phyloP scores from a whole-genome alignment of 2,329 filamentous ascomycete genomes.

The Rachicladosporium sp. region DNA sequence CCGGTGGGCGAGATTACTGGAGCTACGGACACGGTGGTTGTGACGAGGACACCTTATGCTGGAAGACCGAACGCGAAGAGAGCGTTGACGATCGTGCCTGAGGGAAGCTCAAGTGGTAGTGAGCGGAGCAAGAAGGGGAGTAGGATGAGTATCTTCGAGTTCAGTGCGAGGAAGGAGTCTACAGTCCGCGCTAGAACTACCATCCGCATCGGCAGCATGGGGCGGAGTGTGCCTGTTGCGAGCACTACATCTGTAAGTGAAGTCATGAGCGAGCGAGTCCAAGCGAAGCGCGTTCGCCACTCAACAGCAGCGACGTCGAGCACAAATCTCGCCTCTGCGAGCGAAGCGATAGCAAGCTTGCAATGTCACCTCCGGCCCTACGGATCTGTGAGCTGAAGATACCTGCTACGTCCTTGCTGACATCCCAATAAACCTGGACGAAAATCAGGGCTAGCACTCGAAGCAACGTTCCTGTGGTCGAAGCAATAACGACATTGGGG shows the following conservation, averaged over 20 bases:
- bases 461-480: no score
- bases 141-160: constrained; percentile 14
- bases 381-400: no score
- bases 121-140: constrained; percentile 18
- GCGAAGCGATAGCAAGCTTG: no score
- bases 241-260: constrained; percentile 13
- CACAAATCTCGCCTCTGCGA: no score
- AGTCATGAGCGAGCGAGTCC: no score
- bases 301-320: no score
- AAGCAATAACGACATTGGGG: no score
- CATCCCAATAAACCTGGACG: no score
- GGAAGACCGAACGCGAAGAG: constrained; percentile 14
- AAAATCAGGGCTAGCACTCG: no score
- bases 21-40: constrained; percentile 9
- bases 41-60: constrained; percentile 1
- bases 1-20: constrained; percentile 45
- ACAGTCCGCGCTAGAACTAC: constrained; percentile 8
- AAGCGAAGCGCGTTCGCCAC: no score
- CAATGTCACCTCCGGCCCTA: no score
- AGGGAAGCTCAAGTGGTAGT: constrained; percentile 35
- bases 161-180: constrained; percentile 10
- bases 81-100: constrained; percentile 34
- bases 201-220: constrained; percentile 19
- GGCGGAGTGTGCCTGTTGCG: constrained; percentile 15
- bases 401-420: no score